Base-by-base conservation (phyloP, 306 rosid genomes). In the Cucurbita pepo region DNA sequence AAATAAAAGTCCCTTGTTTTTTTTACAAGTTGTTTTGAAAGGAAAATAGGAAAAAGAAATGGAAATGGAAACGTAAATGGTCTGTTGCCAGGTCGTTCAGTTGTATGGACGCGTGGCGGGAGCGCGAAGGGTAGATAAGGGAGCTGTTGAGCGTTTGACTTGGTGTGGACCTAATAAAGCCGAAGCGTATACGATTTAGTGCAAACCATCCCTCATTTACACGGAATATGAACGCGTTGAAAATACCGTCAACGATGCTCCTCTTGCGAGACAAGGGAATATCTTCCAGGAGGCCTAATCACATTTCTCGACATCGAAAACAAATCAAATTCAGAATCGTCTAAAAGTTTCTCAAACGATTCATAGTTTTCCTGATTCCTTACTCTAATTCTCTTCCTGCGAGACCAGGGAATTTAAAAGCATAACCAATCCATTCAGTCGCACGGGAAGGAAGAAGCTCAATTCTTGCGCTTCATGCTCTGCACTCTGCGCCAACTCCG, bases 151-250 rank as follows among this genome's bases (percentile, higher is more conserved):
- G 16, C 19, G 37, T 47, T 64, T 66, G 72, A 66, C 72, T 66
- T 11, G 36, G 16, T 18, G 4, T 64, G 0, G 71, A 64, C 71
- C 52, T n/a, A 1, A 65, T 5, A 19, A 64, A 44, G 65, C 21
- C 44, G 3, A 60, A 60, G 18, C 40, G 10, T 44, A 19, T 44
- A 1, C 10, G 52, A 43, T 66, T 44, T 16, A 65, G 71, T 65
- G 54, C 50, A 19, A 66, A 19, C 53, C 54, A 18, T 9, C 72
- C 54, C n/a, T 65, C 72, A 11, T 64, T n/a, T 18, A 8, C n/a
- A 14, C 10, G 3, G 19, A 66, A 38, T 69, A 47, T 48, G 73
- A 69, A 48, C 73, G 73, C 73, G 57, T 69, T 69, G 73, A 69
- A 56, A 7, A 8, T 15, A 1, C 6, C 14, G 38, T 69, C 18